phyloP scores from a whole-genome alignment of 176 grass and related monocot genomes.

The Triticum dicoccoides region DNA sequence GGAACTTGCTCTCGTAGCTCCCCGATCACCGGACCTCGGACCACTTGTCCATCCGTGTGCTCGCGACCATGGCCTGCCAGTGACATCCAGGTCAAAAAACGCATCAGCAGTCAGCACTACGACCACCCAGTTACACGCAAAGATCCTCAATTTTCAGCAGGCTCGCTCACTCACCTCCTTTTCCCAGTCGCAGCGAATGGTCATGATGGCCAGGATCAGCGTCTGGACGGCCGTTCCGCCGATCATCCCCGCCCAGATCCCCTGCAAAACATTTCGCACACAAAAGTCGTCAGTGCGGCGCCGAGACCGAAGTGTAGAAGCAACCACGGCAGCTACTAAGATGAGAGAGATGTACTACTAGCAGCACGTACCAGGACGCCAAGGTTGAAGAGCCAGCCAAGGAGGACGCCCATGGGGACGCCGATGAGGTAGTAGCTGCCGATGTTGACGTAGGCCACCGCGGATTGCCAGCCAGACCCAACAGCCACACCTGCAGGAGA shows the following conservation, averaged over 20 bases:
- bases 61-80: conserved; percentile 65
- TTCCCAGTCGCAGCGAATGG: conserved; percentile 79
- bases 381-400: conserved; percentile 83
- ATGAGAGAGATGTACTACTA: neutral
- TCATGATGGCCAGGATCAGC: conserved; percentile 63
- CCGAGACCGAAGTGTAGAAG: no score
- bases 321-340: no score
- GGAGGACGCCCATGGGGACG: conserved; percentile 66
- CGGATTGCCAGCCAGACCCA: conserved; percentile 84
- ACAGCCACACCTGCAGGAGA: conserved; percentile 67
- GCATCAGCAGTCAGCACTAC: neutral
- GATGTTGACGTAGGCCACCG: conserved; percentile 91
- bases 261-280: conserved; percentile 23
- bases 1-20: neutral
- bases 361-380: conserved; percentile 64
- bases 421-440: conserved; percentile 85
- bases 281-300: no score
- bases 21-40: conserved; percentile 25
- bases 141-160: neutral
- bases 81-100: neutral
- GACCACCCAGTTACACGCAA: neutral
- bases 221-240: conserved; percentile 86
- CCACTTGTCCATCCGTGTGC: conserved; percentile 54
- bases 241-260: conserved; percentile 94
- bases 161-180: conserved; percentile 61